Percentiles rank a stretch among this genome's conserved stretches.
These are phyloP conservation scores for Infundibulicybe gibba DNA, from an alignment of 768 basidiomycete genomes.

Conservation along the genomic window DNA sequence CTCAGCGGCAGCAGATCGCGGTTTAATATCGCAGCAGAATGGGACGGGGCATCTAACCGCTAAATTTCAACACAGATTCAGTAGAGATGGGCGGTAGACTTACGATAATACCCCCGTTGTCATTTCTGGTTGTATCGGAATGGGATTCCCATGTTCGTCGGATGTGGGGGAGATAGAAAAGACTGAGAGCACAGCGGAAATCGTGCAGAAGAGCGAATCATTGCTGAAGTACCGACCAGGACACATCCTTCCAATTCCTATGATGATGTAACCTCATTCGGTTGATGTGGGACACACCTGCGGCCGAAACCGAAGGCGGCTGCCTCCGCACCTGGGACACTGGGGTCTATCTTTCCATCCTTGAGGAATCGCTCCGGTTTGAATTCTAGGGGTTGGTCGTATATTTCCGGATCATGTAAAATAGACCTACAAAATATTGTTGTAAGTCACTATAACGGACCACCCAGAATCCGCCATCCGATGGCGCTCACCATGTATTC, in stretches of 20 bases:
- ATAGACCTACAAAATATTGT: conserved; percentile 14
- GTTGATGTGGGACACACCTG: background rate
- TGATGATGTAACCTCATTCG: background rate
- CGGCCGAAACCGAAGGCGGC: conserved; percentile 10
- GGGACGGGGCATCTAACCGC: conserved; percentile 9
- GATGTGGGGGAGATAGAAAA: conserved; percentile 16
- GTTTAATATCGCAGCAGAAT: conserved; percentile 13
- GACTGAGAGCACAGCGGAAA: conserved; percentile 16
- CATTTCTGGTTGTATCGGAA: conserved; percentile 12
- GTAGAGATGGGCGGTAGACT: background rate
- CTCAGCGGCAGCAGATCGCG: conserved; percentile 9
- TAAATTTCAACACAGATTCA: background rate
- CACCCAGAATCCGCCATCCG: too few relatives aligned
- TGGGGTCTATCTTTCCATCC: background rate
- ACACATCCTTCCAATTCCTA: conserved; percentile 15
- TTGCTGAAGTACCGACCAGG: conserved; percentile 20
- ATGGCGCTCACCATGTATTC: background rate
- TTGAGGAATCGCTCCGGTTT: conserved; percentile 15
- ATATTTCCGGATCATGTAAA: conserved; percentile 13
- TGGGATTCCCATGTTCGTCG: conserved; percentile 11
- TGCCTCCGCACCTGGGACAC: conserved; percentile 2
- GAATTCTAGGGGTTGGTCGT: conserved; percentile 15
- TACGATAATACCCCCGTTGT: conserved; percentile 7
- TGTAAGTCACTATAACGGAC: too few relatives aligned
- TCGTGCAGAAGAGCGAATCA: conserved; percentile 15